Evolutionary conservation across 192 early-diverging fungal species (phyloP), one percentile per base, ranked within the genome.

Genomic region (Backusella morwellensis): DNA sequence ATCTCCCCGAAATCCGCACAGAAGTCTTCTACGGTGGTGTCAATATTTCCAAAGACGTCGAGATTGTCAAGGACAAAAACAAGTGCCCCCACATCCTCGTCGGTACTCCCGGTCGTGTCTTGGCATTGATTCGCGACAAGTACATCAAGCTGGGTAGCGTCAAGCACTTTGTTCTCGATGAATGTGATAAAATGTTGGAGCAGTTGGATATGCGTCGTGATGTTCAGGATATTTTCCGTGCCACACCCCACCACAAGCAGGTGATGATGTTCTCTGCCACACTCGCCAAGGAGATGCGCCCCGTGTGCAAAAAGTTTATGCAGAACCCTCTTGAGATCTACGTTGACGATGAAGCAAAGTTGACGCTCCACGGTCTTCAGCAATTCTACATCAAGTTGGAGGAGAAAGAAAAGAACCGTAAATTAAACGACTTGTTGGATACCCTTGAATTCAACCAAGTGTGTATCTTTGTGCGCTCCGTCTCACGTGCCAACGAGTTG

Each of bases 221-320:
- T 86, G 94, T 99, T 14, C 97, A 99, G 81, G 95, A 97, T 34
- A 98, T 99, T 70, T 99, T 99, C 92, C 85, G 91, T 35, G 86
- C 92, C 17, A 98, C 96, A 2, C 96, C 96, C 32, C 96, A 96
- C 87, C 91, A 93, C 87, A 99, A 99, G 89, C 97, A 99, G 83
- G 97, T 99, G 56, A 95, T 99, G 92, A 99, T 99, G 97, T 99
- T 96, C 86, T 94, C 91, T 63, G 97, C 97, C 6, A 99, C 97
- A 36, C 85, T 99, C 70, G 91, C 88, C 88, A 96, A 97, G 87
- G 97, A 98, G 72, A 93, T 95, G 73, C 91, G 95, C 34, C 91
- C 92, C 0, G 88, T 98, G 36, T 97, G 96, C 95, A 96, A 97
- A 77, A 96, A 96, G 87, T 99, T 99, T 78, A 99, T 99, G 97